phyloP scores from a whole-genome alignment of 495 filamentous ascomycete genomes.

The Penicillium paradoxum region DNA sequence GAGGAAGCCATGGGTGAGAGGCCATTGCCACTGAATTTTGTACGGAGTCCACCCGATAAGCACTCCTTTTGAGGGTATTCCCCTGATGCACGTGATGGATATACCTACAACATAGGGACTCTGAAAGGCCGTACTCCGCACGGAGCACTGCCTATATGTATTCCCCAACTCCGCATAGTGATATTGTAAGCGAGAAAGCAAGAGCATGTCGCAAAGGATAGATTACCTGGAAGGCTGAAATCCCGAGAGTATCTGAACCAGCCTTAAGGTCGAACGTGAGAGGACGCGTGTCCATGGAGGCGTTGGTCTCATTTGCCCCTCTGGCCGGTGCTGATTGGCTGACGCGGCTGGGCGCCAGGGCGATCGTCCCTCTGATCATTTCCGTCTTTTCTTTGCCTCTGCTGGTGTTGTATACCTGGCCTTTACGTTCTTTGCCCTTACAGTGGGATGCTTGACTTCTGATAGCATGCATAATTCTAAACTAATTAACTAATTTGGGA shows the following conservation, averaged over 20 bases:
- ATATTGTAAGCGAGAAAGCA: too few relatives aligned
- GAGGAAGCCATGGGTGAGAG: constrained; percentile 13
- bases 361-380: constrained; percentile 26
- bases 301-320: constrained; percentile 13
- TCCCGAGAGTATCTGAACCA: too few relatives aligned
- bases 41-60: constrained; percentile 3
- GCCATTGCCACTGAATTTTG: constrained; percentile 4
- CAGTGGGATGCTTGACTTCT: neutral
- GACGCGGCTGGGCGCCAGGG: constrained; percentile 18
- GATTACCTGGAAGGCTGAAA: neutral
- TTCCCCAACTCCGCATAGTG: too few relatives aligned
- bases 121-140: too few relatives aligned
- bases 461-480: neutral
- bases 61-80: too few relatives aligned
- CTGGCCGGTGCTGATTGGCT: constrained; percentile 16
- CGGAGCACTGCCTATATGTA: too few relatives aligned
- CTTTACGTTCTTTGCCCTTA: neutral
- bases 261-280: neutral
- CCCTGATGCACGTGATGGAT: too few relatives aligned
- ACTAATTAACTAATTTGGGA: neutral
- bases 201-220: neutral
- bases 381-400: constrained; percentile 5
- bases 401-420: neutral
- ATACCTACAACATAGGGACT: too few relatives aligned
- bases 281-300: constrained; percentile 27